These are phyloP conservation scores for Candida silvicultrix DNA, from an alignment of 805 yeast species.

Conservation along the genomic window DNA sequence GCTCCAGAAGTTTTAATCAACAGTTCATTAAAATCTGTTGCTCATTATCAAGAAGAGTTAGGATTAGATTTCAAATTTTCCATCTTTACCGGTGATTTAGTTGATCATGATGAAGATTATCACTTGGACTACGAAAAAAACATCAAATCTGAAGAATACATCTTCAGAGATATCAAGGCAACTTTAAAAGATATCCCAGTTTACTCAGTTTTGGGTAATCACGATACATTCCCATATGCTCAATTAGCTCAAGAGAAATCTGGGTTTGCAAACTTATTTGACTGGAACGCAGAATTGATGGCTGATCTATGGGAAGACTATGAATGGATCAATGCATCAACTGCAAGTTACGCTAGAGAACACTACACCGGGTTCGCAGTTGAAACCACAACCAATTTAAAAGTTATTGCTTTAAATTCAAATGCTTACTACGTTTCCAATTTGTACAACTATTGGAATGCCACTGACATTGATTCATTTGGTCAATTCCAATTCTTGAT, in stretches of 20 bases:
- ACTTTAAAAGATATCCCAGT: constrained; percentile 44
- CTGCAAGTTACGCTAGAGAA: constrained; percentile 12
- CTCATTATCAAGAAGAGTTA: constrained; percentile 22
- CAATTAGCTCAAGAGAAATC: constrained; percentile 47
- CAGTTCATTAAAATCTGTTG: constrained; percentile 40
- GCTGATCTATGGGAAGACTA: background rate
- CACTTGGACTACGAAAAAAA: constrained; percentile 17
- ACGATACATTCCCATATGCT: constrained; percentile 60
- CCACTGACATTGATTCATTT: constrained; percentile 50
- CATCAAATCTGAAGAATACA: constrained; percentile 36
- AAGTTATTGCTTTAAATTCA: constrained; percentile 57
- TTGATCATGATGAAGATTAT: constrained; percentile 52
- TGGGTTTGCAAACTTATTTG: constrained; percentile 25
- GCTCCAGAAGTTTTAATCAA: constrained; percentile 54
- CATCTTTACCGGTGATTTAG: constrained; percentile 65
- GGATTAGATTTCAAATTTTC: constrained; percentile 45
- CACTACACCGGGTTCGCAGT: constrained; percentile 61
- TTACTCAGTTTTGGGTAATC: constrained; percentile 59
- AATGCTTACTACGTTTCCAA: constrained; percentile 64
- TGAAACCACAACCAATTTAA: constrained; percentile 48
- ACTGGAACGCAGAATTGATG: background rate
- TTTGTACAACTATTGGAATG: constrained; percentile 46
- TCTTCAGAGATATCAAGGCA: constrained; percentile 4
- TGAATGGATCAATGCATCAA: background rate
- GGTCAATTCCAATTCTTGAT: constrained; percentile 58